Percentiles rank a stretch among this genome's conserved stretches.
phyloP scores from a whole-genome alignment of 495 filamentous ascomycete species.

The Aspergillus saccharolyticus region DNA sequence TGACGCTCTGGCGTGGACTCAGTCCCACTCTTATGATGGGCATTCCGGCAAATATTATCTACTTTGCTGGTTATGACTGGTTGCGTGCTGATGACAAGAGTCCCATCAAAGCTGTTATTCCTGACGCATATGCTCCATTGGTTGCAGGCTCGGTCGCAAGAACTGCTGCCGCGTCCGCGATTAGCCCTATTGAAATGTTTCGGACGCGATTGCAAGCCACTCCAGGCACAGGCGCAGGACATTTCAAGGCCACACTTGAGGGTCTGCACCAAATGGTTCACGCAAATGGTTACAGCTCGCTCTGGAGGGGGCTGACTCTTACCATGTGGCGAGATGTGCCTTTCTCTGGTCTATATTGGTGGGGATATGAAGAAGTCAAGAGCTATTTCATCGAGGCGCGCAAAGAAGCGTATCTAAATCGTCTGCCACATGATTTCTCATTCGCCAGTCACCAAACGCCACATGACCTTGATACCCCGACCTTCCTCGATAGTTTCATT shows the following conservation, averaged over 20 bases:
- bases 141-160: slow-evolving; percentile 75
- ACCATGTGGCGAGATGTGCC: slow-evolving; percentile 97
- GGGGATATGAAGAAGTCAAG: slow-evolving; percentile 85
- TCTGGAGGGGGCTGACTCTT: slow-evolving; percentile 90
- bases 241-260: slow-evolving; percentile 68
- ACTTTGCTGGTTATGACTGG: slow-evolving; percentile 98
- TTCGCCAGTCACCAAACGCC: slow-evolving; percentile 17
- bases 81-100: slow-evolving; percentile 65
- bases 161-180: slow-evolving; percentile 71
- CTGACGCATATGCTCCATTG: slow-evolving; percentile 68
- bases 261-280: slow-evolving; percentile 76
- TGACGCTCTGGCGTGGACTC: slow-evolving; percentile 87
- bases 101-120: slow-evolving; percentile 56
- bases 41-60: slow-evolving; percentile 93
- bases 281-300: slow-evolving; percentile 65
- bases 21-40: slow-evolving; percentile 92
- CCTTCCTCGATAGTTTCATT: slow-evolving; percentile 83
- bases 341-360: slow-evolving; percentile 96
- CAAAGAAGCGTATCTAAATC: slow-evolving; percentile 38
- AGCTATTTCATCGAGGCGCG: slow-evolving; percentile 59
- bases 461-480: slow-evolving; percentile 47
- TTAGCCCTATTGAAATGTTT: slow-evolving; percentile 93
- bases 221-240: slow-evolving; percentile 48
- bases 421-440: slow-evolving; percentile 18
- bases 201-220: slow-evolving; percentile 84